A percentile compares a stretch with the other conserved stretches of the same genome.
Conservation (phyloP, 108 stramenopile species). For the Cyclotella distinguenda region DNA sequence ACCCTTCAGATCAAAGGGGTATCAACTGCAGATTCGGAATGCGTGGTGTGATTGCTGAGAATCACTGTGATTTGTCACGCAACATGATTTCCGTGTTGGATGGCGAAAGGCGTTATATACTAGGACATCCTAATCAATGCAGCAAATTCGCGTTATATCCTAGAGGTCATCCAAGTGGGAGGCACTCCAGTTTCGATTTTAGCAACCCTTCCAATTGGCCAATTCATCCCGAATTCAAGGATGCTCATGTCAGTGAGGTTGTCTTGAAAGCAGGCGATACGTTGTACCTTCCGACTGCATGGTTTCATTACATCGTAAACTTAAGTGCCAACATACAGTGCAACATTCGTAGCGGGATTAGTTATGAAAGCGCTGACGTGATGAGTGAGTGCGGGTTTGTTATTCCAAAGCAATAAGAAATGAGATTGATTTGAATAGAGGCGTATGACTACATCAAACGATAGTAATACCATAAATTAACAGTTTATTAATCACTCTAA, state of each 20-base stretch:
- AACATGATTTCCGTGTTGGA: constrained; percentile 84
- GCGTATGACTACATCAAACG: too few relatives aligned
- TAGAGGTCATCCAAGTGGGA: constrained; percentile 70
- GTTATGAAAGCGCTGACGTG: constrained; percentile 14
- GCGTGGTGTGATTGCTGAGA: constrained; percentile 71
- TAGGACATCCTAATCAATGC: constrained; percentile 84
- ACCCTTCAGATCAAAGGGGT: constrained; percentile 54
- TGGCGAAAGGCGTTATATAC: constrained; percentile 86
- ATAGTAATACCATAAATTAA: too few relatives aligned
- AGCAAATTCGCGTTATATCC: constrained; percentile 71
- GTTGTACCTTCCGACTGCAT: constrained; percentile 65
- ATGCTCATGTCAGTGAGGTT: constrained; percentile 51
- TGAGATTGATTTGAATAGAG: neutral
- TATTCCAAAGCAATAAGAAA: constrained; percentile 3
- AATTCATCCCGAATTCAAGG: constrained; percentile 66
- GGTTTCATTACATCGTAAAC: constrained; percentile 69
- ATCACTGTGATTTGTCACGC: constrained; percentile 90
- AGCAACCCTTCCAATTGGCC: constrained; percentile 67
- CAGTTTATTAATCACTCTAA: too few relatives aligned
- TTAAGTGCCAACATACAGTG: constrained; percentile 65
- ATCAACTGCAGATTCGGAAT: constrained; percentile 84
- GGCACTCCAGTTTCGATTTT: constrained; percentile 89
- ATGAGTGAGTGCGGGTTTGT: constrained; percentile 33
- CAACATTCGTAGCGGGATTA: constrained; percentile 53
- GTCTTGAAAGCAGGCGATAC: constrained; percentile 65